Evolutionary conservation across 225 moss, liverwort and hornwort species (phyloP).

Genomic region (Marchantia polymorpha): DNA sequence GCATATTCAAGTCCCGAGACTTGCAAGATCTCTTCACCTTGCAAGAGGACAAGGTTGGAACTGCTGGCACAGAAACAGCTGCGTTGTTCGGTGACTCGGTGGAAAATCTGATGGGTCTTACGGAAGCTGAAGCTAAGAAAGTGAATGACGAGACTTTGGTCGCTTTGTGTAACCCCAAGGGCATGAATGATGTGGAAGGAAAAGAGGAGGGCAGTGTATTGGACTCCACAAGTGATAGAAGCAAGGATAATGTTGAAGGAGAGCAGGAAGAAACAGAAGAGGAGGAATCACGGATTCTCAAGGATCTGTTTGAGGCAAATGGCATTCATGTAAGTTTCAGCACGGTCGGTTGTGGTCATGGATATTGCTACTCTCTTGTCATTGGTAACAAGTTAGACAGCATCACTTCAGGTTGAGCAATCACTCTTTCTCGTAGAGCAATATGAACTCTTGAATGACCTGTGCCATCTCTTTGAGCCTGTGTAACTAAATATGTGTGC

Average conservation of each 20-base stretch:
- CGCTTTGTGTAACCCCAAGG: not conserved
- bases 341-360: not conserved
- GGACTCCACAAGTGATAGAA: slow-evolving; percentile 28
- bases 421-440: not conserved
- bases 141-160: slow-evolving; percentile 7
- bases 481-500: not conserved
- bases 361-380: not conserved
- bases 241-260: slow-evolving; percentile 25
- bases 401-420: not conserved
- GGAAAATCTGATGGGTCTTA: slow-evolving; percentile 49
- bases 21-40: slow-evolving; percentile 91
- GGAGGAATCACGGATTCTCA: slow-evolving; percentile 79
- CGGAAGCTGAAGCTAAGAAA: slow-evolving; percentile 20
- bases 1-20: slow-evolving; percentile 95
- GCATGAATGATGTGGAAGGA: slow-evolving; percentile 12
- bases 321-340: slow-evolving; percentile 78
- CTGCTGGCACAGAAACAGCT: slow-evolving; percentile 65
- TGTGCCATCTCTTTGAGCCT: not conserved
- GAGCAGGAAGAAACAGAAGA: slow-evolving; percentile 58
- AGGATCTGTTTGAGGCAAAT: slow-evolving; percentile 79
- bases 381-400: not conserved
- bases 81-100: slow-evolving; percentile 75
- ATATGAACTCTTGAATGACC: not conserved
- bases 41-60: slow-evolving; percentile 62
- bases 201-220: not conserved